phyloP scores from a whole-genome alignment of 192 early-diverging fungal species.

The Piromyces sp. region DNA sequence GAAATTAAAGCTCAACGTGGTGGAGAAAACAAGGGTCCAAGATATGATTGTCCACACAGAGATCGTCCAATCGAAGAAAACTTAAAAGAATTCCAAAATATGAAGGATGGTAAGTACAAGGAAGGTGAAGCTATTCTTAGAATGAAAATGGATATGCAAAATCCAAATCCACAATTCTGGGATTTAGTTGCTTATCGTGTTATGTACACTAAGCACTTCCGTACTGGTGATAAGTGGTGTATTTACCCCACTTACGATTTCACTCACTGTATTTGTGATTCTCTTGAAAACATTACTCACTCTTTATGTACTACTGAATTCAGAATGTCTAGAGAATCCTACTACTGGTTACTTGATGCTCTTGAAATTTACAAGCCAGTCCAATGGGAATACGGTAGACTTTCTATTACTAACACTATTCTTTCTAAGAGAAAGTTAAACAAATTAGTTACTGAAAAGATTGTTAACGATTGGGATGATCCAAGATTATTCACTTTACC shows the following conservation, averaged over 20 bases:
- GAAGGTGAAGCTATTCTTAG: slow-evolving; percentile 81
- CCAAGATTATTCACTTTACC: slow-evolving; percentile 92
- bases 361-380: slow-evolving; percentile 98
- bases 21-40: slow-evolving; percentile 68
- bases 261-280: slow-evolving; percentile 96
- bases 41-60: slow-evolving; percentile 78
- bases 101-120: slow-evolving; percentile 93
- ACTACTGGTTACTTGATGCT: slow-evolving; percentile 99
- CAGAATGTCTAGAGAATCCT: slow-evolving; percentile 75
- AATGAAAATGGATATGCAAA: slow-evolving; percentile 99
- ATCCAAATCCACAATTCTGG: slow-evolving; percentile 99
- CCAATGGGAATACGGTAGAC: slow-evolving; percentile 96
- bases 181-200: slow-evolving; percentile 96
- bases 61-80: slow-evolving; percentile 84
- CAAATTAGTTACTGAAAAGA: slow-evolving; percentile 61
- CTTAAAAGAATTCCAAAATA: slow-evolving; percentile 80
- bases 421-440: slow-evolving; percentile 96
- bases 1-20: slow-evolving; percentile 85
- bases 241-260: slow-evolving; percentile 99
- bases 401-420: slow-evolving; percentile 84
- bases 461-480: slow-evolving; percentile 86
- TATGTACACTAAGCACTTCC: slow-evolving; percentile 72
- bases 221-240: slow-evolving; percentile 86
- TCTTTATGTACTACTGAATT: slow-evolving; percentile 98
- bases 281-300: slow-evolving; percentile 98